A percentile compares a stretch with the other conserved stretches of the same genome.
phyloP scores from a whole-genome alignment of 2,329 filamentous ascomycete genomes.

The Diaporthe sp. region DNA sequence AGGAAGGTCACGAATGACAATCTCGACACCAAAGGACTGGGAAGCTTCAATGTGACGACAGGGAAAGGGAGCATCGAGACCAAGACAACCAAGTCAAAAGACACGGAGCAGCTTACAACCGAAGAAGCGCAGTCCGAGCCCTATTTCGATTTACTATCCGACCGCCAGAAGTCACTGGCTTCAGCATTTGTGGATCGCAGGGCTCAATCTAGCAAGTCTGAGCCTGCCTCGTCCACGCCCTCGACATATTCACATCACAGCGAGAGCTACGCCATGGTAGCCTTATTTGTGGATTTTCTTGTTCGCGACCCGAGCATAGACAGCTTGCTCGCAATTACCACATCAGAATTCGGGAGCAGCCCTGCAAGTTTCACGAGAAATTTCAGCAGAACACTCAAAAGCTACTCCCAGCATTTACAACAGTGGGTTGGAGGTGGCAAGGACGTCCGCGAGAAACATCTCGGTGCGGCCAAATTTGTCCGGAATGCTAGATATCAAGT shows the following conservation, averaged over 20 bases:
- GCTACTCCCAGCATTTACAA: slow-evolving; percentile 3
- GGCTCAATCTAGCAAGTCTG: neutral
- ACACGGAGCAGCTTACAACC: no score
- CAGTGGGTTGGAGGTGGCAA: neutral
- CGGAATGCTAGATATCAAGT: neutral
- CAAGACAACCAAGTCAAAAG: no score
- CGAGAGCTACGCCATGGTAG: neutral
- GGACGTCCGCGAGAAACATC: neutral
- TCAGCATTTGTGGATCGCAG: no score
- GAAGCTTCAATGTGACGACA: slow-evolving; percentile 82
- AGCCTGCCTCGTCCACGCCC: neutral
- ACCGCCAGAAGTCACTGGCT: no score
- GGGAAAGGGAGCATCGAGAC: no score
- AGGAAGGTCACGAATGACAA: slow-evolving; percentile 96
- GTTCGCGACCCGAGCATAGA: slow-evolving; percentile 7
- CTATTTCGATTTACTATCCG: no score
- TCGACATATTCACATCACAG: neutral
- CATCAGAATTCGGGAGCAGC: neutral
- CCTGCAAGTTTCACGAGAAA: neutral
- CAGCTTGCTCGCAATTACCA: neutral
- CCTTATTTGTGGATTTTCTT: slow-evolving; percentile 13
- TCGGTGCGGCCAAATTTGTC: neutral
- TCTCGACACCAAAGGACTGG: slow-evolving; percentile 90
- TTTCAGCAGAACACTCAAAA: slow-evolving; percentile 15
- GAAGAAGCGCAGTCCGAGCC: no score